A percentile compares a stretch with the other conserved stretches of the same genome.
Conservation (phyloP, 441 rosid species). For the Gossypium aridum region DNA sequence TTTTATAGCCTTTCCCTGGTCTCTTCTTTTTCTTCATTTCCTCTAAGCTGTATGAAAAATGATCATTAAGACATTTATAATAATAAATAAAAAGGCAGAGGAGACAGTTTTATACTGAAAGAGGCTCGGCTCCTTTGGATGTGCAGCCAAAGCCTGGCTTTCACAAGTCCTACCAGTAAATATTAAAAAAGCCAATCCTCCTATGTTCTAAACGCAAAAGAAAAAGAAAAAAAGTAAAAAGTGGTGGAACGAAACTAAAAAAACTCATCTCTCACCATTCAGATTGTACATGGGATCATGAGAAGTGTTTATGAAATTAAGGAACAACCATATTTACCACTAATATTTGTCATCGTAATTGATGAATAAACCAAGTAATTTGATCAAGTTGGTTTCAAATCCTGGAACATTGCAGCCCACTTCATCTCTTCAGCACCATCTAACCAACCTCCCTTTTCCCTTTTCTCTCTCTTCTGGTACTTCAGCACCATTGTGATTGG, state of each 20-base stretch:
- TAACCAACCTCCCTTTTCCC: neutral
- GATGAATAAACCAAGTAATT: neutral
- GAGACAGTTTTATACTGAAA: slow-evolving; percentile 44
- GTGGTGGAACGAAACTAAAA: too few species aligned
- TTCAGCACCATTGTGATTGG: slow-evolving; percentile 24
- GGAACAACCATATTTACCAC: too few species aligned
- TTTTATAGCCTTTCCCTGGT: neutral
- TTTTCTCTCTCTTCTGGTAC: slow-evolving; percentile 29
- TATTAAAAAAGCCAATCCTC: too few species aligned
- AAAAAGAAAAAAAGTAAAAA: too few species aligned
- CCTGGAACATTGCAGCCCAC: slow-evolving; percentile 86
- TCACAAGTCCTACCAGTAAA: slow-evolving; percentile 43
- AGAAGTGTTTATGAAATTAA: too few species aligned
- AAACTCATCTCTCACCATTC: too few species aligned
- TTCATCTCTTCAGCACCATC: slow-evolving; percentile 46
- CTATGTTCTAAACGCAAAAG: too few species aligned
- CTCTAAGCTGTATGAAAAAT: slow-evolving; percentile 8
- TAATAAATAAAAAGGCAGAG: neutral
- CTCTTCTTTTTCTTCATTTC: slow-evolving; percentile 3
- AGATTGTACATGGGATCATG: too few species aligned
- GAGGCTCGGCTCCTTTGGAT: slow-evolving; percentile 17
- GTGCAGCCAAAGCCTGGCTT: slow-evolving; percentile 19
- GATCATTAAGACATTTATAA: slow-evolving; percentile 1
- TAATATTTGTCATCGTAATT: neutral
- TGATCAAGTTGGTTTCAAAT: slow-evolving; percentile 73